These are phyloP conservation scores for Yamadazyma ubonensis DNA, from an alignment of 805 yeast genomes.

Conservation along the genomic window DNA sequence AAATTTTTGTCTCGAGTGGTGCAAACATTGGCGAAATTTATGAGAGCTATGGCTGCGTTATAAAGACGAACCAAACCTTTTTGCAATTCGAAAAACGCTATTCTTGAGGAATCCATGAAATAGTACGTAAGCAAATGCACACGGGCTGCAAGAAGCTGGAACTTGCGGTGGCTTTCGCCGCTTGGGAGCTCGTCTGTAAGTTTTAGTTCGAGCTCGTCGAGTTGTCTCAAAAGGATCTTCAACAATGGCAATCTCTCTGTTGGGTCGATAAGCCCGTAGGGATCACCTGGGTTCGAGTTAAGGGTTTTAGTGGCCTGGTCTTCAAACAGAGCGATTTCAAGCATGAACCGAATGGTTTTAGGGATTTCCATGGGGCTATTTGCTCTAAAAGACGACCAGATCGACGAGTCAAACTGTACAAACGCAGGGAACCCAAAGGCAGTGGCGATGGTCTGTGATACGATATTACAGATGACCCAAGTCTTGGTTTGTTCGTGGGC, in stretches of 20 bases:
- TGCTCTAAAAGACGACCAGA: conserved; percentile 52
- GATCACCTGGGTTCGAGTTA: conserved; percentile 66
- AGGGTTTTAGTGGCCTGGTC: conserved; percentile 79
- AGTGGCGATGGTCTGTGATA: conserved; percentile 85
- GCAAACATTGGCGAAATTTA: conserved; percentile 65
- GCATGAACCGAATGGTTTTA: conserved; percentile 65
- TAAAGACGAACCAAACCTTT: conserved; percentile 75
- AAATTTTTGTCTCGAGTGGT: conserved; percentile 59
- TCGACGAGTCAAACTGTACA: conserved; percentile 76
- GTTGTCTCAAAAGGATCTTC: conserved; percentile 64
- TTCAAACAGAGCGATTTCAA: conserved; percentile 81
- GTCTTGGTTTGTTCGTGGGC: conserved; percentile 80
- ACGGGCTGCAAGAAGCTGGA: conserved; percentile 69
- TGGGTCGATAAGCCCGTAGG: conserved; percentile 61
- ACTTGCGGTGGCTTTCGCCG: conserved; percentile 63
- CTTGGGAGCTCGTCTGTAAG: conserved; percentile 36
- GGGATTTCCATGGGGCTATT: conserved; percentile 52
- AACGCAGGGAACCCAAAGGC: conserved; percentile 95
- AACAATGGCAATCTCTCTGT: conserved; percentile 74
- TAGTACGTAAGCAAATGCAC: conserved; percentile 82
- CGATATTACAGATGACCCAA: conserved; percentile 92
- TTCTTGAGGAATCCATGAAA: conserved; percentile 61
- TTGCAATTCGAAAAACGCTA: conserved; percentile 59
- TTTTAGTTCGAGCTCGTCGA: conserved; percentile 72
- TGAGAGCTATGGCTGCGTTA: conserved; percentile 71